Conservation (phyloP, 129 eudicot genomes). For the Flaveria linearis region DNA sequence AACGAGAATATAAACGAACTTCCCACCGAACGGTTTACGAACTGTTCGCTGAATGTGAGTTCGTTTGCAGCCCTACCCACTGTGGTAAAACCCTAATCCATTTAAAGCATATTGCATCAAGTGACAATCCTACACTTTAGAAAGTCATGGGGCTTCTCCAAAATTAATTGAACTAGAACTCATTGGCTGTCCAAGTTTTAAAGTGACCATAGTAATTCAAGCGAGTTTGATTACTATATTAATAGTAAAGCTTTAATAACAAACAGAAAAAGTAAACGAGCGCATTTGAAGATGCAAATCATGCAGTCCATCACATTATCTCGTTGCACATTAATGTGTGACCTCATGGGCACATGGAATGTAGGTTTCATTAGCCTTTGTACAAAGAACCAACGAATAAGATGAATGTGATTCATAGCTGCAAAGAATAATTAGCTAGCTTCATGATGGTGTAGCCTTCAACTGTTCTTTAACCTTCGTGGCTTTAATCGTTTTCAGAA, state of each 20-base stretch:
- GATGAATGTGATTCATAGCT: conserved; percentile 4
- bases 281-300: neutral
- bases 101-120: too few species aligned
- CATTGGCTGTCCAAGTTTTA: neutral
- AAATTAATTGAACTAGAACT: too few species aligned
- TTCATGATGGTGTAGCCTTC: neutral
- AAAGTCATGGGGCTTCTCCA: too few species aligned
- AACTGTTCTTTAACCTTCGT: neutral
- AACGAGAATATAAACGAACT: too few species aligned
- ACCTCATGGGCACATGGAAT: neutral
- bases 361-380: neutral
- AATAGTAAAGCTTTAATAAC: neutral
- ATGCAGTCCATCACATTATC: neutral
- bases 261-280: too few species aligned
- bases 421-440: neutral
- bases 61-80: too few species aligned
- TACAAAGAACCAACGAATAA: neutral
- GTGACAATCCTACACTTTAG: too few species aligned
- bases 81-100: too few species aligned
- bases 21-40: too few species aligned
- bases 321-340: neutral
- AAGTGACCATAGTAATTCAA: neutral
- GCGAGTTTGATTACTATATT: neutral
- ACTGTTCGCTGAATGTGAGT: too few species aligned
- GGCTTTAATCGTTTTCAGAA: conserved; percentile 5